phyloP scores from a whole-genome alignment of 1,284 basidiomycete genomes.

The Austropuccinia psidii region DNA sequence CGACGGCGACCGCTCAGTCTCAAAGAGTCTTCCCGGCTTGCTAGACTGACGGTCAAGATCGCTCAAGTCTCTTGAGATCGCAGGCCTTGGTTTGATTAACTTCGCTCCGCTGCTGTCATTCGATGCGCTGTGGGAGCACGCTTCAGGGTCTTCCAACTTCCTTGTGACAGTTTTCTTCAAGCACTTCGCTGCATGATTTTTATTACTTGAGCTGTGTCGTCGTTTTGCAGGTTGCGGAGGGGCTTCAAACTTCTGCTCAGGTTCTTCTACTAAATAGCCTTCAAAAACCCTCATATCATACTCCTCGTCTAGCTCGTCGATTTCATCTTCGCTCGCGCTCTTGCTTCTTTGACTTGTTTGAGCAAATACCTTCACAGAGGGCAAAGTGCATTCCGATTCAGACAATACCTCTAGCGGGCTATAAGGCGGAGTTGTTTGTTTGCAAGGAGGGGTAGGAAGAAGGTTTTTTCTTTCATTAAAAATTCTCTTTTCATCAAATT shows the following conservation, averaged over 20 bases:
- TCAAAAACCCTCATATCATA: conserved; percentile 32
- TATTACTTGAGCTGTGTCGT: background rate
- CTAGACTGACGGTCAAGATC: no score
- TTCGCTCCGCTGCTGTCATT: background rate
- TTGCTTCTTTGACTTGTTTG: background rate
- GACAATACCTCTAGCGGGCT: background rate
- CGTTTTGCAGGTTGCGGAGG: background rate
- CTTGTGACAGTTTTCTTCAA: no score
- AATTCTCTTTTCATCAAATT: conserved; percentile 30
- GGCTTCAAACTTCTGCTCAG: background rate
- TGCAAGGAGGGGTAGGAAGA: background rate
- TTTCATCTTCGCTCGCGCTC: background rate
- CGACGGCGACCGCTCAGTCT: no score
- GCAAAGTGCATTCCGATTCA: background rate
- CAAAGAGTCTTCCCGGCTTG: no score
- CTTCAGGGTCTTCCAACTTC: no score
- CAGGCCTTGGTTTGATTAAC: background rate
- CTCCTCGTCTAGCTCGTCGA: conserved; percentile 29
- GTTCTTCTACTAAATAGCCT: conserved; percentile 10
- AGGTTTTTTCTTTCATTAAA: conserved; percentile 5
- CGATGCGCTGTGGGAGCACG: background rate
- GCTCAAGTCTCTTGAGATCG: background rate
- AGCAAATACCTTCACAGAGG: no score
- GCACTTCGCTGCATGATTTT: background rate
- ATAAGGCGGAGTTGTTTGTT: background rate